Base-by-base conservation (phyloP, 768 basidiomycete species). In the Boletus rubescentipes region DNA sequence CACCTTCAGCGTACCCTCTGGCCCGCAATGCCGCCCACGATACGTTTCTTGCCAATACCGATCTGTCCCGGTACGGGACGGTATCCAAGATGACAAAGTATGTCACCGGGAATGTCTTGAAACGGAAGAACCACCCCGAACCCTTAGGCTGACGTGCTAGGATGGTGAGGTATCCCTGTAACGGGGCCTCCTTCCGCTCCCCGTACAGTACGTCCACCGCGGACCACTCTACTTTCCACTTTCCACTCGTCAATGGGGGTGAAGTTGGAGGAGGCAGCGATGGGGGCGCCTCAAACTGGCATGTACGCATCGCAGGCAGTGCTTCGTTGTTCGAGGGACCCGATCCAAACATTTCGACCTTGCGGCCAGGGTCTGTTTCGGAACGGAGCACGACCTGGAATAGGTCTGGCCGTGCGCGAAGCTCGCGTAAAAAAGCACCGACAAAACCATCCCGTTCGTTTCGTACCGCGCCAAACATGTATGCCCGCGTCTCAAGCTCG, bases 391-490 rank as follows among this genome's bases (percentile, higher is more conserved):
- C 57, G 3, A 73, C 66, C 26, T 68, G 59, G 43, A 73, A 73
- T 2, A 69, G 53, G 32, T 73, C 67, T 2, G 68, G 72, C 7
- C 67, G 64, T 1, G 59, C 60, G n/a, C 65, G 59, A 16, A 73
- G 64, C 20, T 70, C 67, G 20, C 51, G 46, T 1, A 73, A 45
- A 34, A 73, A 73, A 9, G 64, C 61, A 0, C 54, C 41, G 4
- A 61, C 54, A 40, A 72, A 72, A 1, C 39, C 29, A 47, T 70
- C 65, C 1, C 45, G 60, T 15, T 72, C 66, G 46, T 67, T 61
- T 26, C 61, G 59, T 26, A 73, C 23, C 6, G 70, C 72, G 2
- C 72, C 71, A 29, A 73, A 73, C 48, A 73, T 60, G 49, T 67
- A 62, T 5, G 57, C 48, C 9, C 70, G 60, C 2, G 15, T 10